A percentile compares a stretch with the other conserved stretches of the same genome.
These are phyloP conservation scores for Hyaloscypha variabilis DNA, from an alignment of 495 filamentous ascomycete species.

Conservation along the genomic window DNA sequence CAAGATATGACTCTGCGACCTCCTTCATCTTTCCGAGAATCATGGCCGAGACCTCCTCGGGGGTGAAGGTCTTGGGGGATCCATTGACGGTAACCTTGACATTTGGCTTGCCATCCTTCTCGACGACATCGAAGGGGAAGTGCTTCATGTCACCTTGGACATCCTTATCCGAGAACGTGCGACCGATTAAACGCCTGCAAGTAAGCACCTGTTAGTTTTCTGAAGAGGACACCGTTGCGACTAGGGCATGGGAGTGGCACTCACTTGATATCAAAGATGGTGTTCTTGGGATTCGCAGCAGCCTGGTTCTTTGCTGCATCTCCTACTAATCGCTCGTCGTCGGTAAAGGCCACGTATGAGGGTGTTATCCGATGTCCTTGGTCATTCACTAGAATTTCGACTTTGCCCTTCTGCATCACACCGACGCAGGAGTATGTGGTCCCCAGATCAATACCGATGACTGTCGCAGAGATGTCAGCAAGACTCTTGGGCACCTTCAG, in stretches of 20 bases:
- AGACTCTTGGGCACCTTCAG: neutral
- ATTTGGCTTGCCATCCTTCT: constrained; percentile 80
- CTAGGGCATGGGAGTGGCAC: constrained; percentile 38
- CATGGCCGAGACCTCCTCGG: constrained; percentile 88
- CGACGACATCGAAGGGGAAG: constrained; percentile 85
- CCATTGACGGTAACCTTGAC: constrained; percentile 80
- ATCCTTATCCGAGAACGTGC: constrained; percentile 85
- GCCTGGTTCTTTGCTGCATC: constrained; percentile 99
- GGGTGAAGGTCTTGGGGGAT: constrained; percentile 74
- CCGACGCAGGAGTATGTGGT: constrained; percentile 99
- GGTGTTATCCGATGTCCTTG: constrained; percentile 99
- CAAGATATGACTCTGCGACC: constrained; percentile 89
- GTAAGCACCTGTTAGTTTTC: constrained; percentile 24
- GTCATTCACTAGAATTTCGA: constrained; percentile 96
- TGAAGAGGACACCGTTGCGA: constrained; percentile 13
- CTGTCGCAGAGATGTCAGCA: constrained; percentile 38
- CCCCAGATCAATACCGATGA: constrained; percentile 98
- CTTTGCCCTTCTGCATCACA: constrained; percentile 98
- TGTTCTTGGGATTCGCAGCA: constrained; percentile 84
- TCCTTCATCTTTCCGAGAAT: constrained; percentile 96
- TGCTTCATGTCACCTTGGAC: constrained; percentile 85
- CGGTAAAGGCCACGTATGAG: constrained; percentile 97
- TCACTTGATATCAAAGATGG: constrained; percentile 94
- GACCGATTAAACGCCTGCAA: constrained; percentile 81
- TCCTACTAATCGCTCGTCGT: constrained; percentile 95